Evolutionary conservation across 1,139 yeast species (phyloP), one percentile per base, ranked within the genome.

Genomic region (Sugiyamaella castrensis): DNA sequence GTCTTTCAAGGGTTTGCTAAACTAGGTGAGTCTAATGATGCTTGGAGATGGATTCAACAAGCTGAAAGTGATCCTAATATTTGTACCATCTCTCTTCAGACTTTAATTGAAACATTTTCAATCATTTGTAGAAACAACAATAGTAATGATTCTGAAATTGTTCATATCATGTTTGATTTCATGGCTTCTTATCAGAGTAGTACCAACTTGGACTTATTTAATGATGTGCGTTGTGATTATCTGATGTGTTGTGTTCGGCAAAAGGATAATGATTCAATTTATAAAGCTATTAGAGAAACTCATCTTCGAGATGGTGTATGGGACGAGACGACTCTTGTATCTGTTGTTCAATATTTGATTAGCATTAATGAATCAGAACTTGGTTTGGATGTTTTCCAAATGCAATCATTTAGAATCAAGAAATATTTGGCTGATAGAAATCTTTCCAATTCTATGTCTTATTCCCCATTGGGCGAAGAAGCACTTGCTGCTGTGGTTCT

Each of bases 11-110:
- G 70, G 4, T 66, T 69, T 37, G 61, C 66, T 4, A 16, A 53
- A 3, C 28, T 39, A 11, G 67, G 68, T 1, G 63, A 63, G 10
- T 52, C 53, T 12, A 57, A 52, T 8, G 59, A 67, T 3, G 69
- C 70, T 6, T 62, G 69, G 63, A 53, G 55, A 2, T 71, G 74
- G 73, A 55, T 66, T 27, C 54, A 56, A 40, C 42, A 57, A 26
- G 48, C 60, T n/a, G 62, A 59, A 16, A 28, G 33, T 9, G 67
- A 65, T 43, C 40, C 43, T 3, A 37, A 56, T 12, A 43, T 61
- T 30, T 52, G 54, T 19, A 43, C 55, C 2, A 46, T 64, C n/a
- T 50, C 54, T 10, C 30, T 50, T 4, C 44, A 45, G 1, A 36
- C 63, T 10, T 46, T 68, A 11, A 50, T 47, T 10, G 56, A 34